Evolutionary conservation across 2,329 filamentous ascomycete genomes (phyloP).

Genomic region (Claviceps monticola): DNA sequence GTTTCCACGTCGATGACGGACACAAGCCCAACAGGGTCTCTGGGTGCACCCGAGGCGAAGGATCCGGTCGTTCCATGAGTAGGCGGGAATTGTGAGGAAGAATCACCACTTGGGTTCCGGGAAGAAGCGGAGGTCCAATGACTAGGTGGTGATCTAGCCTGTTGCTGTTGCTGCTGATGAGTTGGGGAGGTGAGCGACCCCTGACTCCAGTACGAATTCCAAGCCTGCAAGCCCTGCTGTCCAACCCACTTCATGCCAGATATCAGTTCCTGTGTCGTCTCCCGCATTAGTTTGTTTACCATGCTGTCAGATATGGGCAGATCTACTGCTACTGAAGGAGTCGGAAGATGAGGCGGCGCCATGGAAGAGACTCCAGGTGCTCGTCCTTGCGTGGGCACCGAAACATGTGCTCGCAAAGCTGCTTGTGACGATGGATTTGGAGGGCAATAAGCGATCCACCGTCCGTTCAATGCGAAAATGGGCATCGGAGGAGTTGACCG

Average conservation of each 20-base stretch:
- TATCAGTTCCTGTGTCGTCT: slow-evolving; percentile 66
- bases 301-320: slow-evolving; percentile 58
- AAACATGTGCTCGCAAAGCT: slow-evolving; percentile 52
- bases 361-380: slow-evolving; percentile 44
- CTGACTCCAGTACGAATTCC: slow-evolving; percentile 70
- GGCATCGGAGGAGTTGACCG: slow-evolving; percentile 41
- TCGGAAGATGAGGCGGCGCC: slow-evolving; percentile 55
- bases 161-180: slow-evolving; percentile 13
- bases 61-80: slow-evolving; percentile 45
- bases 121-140: slow-evolving; percentile 29
- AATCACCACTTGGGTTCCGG: too few relatives aligned
- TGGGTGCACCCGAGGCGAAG: slow-evolving; percentile 37
- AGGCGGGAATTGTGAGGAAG: slow-evolving; percentile 48
- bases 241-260: slow-evolving; percentile 63
- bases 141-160: slow-evolving; percentile 31
- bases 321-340: slow-evolving; percentile 53
- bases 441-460: slow-evolving; percentile 68
- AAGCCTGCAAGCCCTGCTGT: slow-evolving; percentile 62
- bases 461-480: slow-evolving; percentile 53
- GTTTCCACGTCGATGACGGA: slow-evolving; percentile 59
- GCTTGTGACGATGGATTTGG: slow-evolving; percentile 57
- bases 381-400: slow-evolving; percentile 40
- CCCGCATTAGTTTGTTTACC: slow-evolving; percentile 63
- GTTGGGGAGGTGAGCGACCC: slow-evolving; percentile 21
- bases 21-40: slow-evolving; percentile 55